Percentiles rank a stretch among this genome's conserved stretches.
phyloP scores from a whole-genome alignment of 2,329 filamentous ascomycete species.

The Neophaeococcomyces aloes region DNA sequence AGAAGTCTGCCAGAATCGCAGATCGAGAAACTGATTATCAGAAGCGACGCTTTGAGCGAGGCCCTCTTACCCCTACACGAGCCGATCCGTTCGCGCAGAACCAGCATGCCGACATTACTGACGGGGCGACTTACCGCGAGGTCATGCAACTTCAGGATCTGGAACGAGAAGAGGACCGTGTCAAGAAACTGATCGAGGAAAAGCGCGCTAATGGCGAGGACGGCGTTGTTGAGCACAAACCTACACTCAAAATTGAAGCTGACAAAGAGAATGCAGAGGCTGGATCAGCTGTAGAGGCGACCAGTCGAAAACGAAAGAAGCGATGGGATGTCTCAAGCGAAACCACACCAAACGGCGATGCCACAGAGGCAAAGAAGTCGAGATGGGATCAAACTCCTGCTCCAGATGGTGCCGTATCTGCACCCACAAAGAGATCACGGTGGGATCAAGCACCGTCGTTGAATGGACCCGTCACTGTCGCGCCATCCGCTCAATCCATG shows the following conservation, averaged over 20 bases:
- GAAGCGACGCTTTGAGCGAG: constrained; percentile 83
- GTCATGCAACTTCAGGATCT: constrained; percentile 84
- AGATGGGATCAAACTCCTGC: constrained; percentile 79
- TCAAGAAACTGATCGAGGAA: constrained; percentile 68
- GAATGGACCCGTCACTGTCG: constrained; percentile 64
- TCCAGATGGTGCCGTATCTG: constrained; percentile 41
- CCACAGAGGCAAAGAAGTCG: constrained; percentile 58
- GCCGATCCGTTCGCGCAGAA: constrained; percentile 77
- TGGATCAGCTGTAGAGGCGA: constrained; percentile 53
- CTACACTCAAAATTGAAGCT: constrained; percentile 56
- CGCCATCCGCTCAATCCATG: constrained; percentile 50
- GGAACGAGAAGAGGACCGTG: constrained; percentile 84
- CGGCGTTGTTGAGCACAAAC: constrained; percentile 54
- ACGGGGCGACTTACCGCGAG: constrained; percentile 71
- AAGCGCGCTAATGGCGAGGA: constrained; percentile 53
- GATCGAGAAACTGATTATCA: constrained; percentile 97
- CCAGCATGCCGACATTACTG: constrained; percentile 50
- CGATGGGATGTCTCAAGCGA: constrained; percentile 77
- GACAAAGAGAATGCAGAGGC: constrained; percentile 65
- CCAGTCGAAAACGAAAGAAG: constrained; percentile 76
- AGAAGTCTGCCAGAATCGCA: constrained; percentile 81
- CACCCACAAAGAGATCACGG: constrained; percentile 66
- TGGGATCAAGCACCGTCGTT: constrained; percentile 80
- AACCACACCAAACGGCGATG: constrained; percentile 40
- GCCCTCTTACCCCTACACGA: constrained; percentile 66